Evolutionary conservation across 2,329 filamentous ascomycete species (phyloP).

Genomic region (Aschersonia sp.): DNA sequence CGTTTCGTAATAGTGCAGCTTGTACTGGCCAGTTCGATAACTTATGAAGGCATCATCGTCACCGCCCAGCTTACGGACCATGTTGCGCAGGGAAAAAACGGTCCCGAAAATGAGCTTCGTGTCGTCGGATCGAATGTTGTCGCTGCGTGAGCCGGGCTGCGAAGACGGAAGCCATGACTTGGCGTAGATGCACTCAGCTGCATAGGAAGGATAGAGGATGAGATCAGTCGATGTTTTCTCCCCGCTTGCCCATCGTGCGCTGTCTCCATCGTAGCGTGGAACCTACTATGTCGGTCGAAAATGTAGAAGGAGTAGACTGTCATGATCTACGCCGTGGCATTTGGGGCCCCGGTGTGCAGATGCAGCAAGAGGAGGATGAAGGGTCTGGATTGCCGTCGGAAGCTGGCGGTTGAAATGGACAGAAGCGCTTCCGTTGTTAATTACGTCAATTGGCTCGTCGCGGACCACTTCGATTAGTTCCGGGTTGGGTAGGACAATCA

Average conservation of each 20-base stretch:
- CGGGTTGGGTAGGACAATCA: too few species aligned
- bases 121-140: conserved; percentile 51
- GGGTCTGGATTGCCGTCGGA: not conserved
- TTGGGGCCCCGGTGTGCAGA: not conserved
- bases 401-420: too few species aligned
- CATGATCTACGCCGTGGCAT: conserved; percentile 38
- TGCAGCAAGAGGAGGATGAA: not conserved
- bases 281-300: conserved; percentile 90
- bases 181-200: conserved; percentile 96
- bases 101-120: conserved; percentile 96
- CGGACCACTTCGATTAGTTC: too few species aligned
- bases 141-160: conserved; percentile 25
- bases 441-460: too few species aligned
- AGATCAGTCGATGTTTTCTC: too few species aligned
- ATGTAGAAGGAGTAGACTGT: conserved; percentile 97
- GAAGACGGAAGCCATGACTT: conserved; percentile 57
- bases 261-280: too few species aligned
- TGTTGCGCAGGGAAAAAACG: conserved; percentile 90
- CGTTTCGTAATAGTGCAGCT: conserved; percentile 98
- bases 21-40: conserved; percentile 89
- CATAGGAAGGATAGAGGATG: too few species aligned
- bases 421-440: too few species aligned
- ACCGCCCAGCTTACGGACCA: conserved; percentile 89
- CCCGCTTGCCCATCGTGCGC: not conserved
- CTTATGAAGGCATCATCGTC: conserved; percentile 90